phyloP scores from a whole-genome alignment of 768 basidiomycete genomes.

The Infundibulicybe gibba region DNA sequence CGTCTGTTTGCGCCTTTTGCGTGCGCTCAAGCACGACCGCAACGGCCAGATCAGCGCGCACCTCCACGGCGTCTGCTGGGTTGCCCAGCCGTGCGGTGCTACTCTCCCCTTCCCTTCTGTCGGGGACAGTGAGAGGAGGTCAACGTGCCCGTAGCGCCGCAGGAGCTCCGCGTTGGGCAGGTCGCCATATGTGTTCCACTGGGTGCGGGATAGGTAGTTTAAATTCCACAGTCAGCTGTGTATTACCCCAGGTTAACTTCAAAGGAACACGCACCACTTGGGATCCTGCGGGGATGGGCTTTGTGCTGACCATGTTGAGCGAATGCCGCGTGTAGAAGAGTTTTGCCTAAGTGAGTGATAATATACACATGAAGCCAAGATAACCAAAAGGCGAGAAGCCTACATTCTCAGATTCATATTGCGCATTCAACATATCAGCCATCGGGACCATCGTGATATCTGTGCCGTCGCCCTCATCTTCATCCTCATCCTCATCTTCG shows the following conservation, averaged over 20 bases:
- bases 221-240: conserved; percentile 7
- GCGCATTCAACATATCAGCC: conserved; percentile 94
- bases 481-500: conserved; percentile 34
- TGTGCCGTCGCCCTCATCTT: conserved; percentile 40
- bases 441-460: conserved; percentile 92
- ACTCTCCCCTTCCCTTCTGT: no score
- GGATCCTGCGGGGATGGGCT: conserved; percentile 66
- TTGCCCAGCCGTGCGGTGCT: conserved; percentile 50
- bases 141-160: conserved; percentile 93
- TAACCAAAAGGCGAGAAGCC: conserved; percentile 15
- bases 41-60: conserved; percentile 69
- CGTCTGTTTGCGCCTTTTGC: conserved; percentile 14
- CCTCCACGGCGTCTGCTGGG: conserved; percentile 76
- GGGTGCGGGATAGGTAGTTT: no score
- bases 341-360: conserved; percentile 56
- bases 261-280: conserved; percentile 75
- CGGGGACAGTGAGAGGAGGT: conserved; percentile 53
- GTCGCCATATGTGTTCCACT: conserved; percentile 97
- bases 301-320: conserved; percentile 81
- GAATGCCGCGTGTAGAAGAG: conserved; percentile 73
- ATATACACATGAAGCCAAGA: conserved; percentile 5
- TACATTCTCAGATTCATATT: conserved; percentile 82
- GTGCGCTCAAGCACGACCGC: conserved; percentile 24
- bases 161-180: conserved; percentile 90
- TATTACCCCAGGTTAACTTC: conserved; percentile 1